Conservation (phyloP, 2,329 filamentous ascomycete genomes). For the Neocucurbitaria cava region DNA sequence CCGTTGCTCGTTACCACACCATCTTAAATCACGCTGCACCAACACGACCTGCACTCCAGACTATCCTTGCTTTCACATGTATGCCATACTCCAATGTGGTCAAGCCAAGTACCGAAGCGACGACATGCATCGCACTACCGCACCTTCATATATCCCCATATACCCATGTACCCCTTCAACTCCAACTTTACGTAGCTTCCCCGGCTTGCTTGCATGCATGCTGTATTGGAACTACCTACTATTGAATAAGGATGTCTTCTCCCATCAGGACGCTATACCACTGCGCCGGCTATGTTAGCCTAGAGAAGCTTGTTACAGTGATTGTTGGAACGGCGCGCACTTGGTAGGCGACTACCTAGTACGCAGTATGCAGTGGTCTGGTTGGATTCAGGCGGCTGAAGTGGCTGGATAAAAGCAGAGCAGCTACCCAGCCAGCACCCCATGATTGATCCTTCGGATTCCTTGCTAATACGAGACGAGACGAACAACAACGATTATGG, state of each 20-base stretch:
- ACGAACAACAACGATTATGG: background rate
- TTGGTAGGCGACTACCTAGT: background rate
- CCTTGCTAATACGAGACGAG: background rate
- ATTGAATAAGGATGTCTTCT: too few species aligned
- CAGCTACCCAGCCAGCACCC: background rate
- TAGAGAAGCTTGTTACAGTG: background rate
- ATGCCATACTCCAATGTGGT: background rate
- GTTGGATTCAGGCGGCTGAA: background rate
- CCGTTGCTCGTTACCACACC: background rate
- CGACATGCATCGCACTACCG: background rate
- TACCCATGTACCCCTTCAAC: background rate
- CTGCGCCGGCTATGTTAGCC: background rate
- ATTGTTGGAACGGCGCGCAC: background rate
- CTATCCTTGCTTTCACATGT: background rate
- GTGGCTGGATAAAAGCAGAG: background rate
- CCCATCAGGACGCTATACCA: background rate
- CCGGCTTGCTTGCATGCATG: background rate
- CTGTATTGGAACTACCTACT: too few species aligned
- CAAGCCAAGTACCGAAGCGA: background rate
- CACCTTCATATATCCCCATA: background rate
- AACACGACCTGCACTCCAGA: background rate
- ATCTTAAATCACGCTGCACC: background rate
- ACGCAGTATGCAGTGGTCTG: background rate
- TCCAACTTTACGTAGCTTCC: background rate
- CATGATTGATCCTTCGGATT: background rate